These are phyloP conservation scores for Epichloe uncinata DNA, from an alignment of 2,329 filamentous ascomycete genomes.

Conservation along the genomic window DNA sequence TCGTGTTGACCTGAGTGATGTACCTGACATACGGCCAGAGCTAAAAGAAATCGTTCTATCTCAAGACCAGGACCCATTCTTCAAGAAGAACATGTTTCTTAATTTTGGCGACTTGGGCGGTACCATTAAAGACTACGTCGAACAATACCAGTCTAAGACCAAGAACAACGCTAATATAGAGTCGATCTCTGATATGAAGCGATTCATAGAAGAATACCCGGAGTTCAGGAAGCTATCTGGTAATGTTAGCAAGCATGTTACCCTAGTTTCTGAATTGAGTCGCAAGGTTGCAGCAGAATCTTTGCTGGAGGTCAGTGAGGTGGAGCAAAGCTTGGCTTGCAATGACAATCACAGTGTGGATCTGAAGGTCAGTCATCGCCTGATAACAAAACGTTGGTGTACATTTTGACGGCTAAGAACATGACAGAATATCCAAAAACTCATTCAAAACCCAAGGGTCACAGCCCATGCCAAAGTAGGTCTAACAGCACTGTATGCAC, in stretches of 20 bases:
- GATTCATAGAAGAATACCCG: slow-evolving; percentile 96
- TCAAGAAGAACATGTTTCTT: slow-evolving; percentile 97
- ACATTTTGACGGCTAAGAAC: slow-evolving; percentile 11
- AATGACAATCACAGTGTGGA: slow-evolving; percentile 90
- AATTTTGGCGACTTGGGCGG: slow-evolving; percentile 94
- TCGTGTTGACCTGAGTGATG: slow-evolving; percentile 74
- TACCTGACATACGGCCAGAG: slow-evolving; percentile 75
- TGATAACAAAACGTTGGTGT: neutral
- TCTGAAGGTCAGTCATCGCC: slow-evolving; percentile 52
- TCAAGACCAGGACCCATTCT: slow-evolving; percentile 95
- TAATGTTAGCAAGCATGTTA: slow-evolving; percentile 97
- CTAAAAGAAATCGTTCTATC: slow-evolving; percentile 89
- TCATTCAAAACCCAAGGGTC: slow-evolving; percentile 71
- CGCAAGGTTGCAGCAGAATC: slow-evolving; percentile 74
- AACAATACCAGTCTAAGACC: slow-evolving; percentile 96
- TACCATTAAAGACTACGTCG: slow-evolving; percentile 96
- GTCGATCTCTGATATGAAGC: slow-evolving; percentile 97
- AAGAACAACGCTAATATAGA: slow-evolving; percentile 93
- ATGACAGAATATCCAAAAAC: slow-evolving; percentile 60
- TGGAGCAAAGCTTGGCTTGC: slow-evolving; percentile 93
- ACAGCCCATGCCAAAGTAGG: slow-evolving; percentile 74
- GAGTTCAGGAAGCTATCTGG: slow-evolving; percentile 95
- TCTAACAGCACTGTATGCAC: slow-evolving; percentile 83
- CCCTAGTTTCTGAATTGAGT: slow-evolving; percentile 85
- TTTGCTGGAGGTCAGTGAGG: slow-evolving; percentile 88